Evolutionary conservation across 2,329 filamentous ascomycete genomes (phyloP).

Genomic region (Tothia fuscella): DNA sequence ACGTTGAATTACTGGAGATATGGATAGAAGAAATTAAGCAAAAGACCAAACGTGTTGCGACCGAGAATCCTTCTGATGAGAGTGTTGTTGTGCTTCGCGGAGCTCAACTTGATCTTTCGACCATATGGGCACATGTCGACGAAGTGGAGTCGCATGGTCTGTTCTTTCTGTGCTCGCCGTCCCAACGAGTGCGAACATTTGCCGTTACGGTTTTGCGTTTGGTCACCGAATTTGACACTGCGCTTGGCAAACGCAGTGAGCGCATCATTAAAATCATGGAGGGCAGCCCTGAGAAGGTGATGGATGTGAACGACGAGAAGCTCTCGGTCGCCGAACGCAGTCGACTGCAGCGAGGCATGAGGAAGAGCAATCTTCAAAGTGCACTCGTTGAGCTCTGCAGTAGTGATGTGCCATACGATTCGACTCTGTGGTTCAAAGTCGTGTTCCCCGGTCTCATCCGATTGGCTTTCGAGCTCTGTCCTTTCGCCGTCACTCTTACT

Average conservation of each 20-base stretch:
- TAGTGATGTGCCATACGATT: constrained; percentile 89
- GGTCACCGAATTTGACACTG: constrained; percentile 86
- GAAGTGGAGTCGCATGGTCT: constrained; percentile 93
- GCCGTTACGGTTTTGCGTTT: constrained; percentile 85
- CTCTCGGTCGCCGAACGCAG: constrained; percentile 87
- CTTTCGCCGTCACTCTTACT: constrained; percentile 80
- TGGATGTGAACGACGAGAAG: constrained; percentile 86
- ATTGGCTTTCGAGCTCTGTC: constrained; percentile 80
- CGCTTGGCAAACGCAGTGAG: constrained; percentile 67
- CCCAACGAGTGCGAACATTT: constrained; percentile 74
- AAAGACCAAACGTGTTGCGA: constrained; percentile 62
- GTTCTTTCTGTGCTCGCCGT: constrained; percentile 96
- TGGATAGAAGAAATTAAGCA: constrained; percentile 96
- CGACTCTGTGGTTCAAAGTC: constrained; percentile 93
- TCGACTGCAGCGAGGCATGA: constrained; percentile 78
- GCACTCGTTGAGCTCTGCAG: constrained; percentile 88
- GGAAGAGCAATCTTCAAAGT: constrained; percentile 70
- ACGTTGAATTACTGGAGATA: constrained; percentile 85
- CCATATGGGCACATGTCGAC: constrained; percentile 85
- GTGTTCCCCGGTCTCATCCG: constrained; percentile 92
- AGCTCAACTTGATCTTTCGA: constrained; percentile 71
- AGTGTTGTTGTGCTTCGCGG: constrained; percentile 55
- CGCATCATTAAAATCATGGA: constrained; percentile 88
- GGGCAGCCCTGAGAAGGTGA: constrained; percentile 73
- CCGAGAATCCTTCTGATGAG: constrained; percentile 50